Evolutionary conservation across 225 moss, liverwort and hornwort genomes (phyloP).

Genomic region (Lunularia cruciata): DNA sequence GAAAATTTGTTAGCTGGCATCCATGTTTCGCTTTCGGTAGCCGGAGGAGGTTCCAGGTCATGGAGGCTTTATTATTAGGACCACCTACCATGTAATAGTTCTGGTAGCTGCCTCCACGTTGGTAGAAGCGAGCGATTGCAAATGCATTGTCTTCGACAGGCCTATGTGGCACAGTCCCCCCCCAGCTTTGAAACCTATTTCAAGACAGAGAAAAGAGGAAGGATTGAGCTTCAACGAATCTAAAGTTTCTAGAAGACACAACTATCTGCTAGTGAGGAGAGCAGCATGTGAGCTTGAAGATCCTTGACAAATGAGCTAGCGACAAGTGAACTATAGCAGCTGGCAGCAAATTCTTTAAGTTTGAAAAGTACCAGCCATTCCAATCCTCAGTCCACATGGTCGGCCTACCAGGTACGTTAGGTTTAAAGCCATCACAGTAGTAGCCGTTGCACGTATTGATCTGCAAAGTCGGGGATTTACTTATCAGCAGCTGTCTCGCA

Average conservation of each 20-base stretch:
- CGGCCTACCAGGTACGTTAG: conserved; percentile 64
- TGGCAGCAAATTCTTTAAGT: not conserved
- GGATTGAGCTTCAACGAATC: not conserved
- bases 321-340: not conserved
- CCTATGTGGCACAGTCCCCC: conserved; percentile 70
- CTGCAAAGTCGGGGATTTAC: conserved; percentile 43
- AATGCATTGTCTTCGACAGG: conserved; percentile 95
- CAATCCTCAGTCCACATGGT: conserved; percentile 96
- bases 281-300: not conserved
- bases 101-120: conserved; percentile 90
- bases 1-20: no score
- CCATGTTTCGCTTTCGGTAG: no score
- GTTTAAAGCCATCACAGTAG: conserved; percentile 84
- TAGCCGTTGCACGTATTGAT: conserved; percentile 95
- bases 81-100: conserved; percentile 99
- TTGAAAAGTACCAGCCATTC: conserved; percentile 82
- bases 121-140: conserved; percentile 94
- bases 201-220: not conserved
- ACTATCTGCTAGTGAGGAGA: not conserved
- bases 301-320: not conserved
- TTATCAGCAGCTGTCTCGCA: no score
- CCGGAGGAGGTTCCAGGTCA: no score
- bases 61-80: no score
- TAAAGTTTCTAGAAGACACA: no score
- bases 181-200: conserved; percentile 75